Evolutionary conservation across 2,329 filamentous ascomycete genomes (phyloP).

Genomic region (Neophaeococcomyces mojaviensis): DNA sequence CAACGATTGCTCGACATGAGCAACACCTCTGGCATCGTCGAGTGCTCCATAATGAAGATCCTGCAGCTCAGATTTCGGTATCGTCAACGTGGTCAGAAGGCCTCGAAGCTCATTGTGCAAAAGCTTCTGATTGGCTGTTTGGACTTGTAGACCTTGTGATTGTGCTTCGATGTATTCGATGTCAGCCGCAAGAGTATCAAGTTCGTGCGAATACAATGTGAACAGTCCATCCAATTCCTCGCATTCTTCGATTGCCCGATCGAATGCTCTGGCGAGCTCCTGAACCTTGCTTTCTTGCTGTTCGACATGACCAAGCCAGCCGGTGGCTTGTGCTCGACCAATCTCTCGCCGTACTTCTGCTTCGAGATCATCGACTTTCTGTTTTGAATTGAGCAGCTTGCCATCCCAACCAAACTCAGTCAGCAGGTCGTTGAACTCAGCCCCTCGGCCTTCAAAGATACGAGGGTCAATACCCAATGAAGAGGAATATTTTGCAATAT

Average conservation of each 20-base stretch:
- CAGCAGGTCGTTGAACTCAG: slow-evolving; percentile 74
- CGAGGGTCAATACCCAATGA: slow-evolving; percentile 68
- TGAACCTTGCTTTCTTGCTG: slow-evolving; percentile 87
- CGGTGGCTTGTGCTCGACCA: slow-evolving; percentile 82
- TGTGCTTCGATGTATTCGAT: slow-evolving; percentile 97
- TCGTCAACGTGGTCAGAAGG: slow-evolving; percentile 83
- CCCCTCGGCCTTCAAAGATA: slow-evolving; percentile 66
- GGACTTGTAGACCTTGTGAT: slow-evolving; percentile 91
- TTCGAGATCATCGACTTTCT: slow-evolving; percentile 73
- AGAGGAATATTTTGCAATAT: slow-evolving; percentile 71
- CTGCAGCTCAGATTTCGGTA: slow-evolving; percentile 67
- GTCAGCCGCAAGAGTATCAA: slow-evolving; percentile 92
- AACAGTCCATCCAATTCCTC: slow-evolving; percentile 92
- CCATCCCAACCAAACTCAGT: slow-evolving; percentile 86
- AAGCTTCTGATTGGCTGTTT: slow-evolving; percentile 92
- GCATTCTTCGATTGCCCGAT: slow-evolving; percentile 86
- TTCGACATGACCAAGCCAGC: slow-evolving; percentile 75
- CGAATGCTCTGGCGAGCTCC: slow-evolving; percentile 76
- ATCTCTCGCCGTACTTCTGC: slow-evolving; percentile 78
- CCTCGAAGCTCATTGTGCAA: slow-evolving; percentile 83
- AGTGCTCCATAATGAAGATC: slow-evolving; percentile 67
- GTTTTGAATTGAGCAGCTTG: slow-evolving; percentile 63
- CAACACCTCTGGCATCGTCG: slow-evolving; percentile 61
- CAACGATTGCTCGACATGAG: slow-evolving; percentile 69
- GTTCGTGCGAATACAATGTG: slow-evolving; percentile 88